Evolutionary conservation across 345 rosid genomes (phyloP).

Genomic region (Eucalyptus albens): DNA sequence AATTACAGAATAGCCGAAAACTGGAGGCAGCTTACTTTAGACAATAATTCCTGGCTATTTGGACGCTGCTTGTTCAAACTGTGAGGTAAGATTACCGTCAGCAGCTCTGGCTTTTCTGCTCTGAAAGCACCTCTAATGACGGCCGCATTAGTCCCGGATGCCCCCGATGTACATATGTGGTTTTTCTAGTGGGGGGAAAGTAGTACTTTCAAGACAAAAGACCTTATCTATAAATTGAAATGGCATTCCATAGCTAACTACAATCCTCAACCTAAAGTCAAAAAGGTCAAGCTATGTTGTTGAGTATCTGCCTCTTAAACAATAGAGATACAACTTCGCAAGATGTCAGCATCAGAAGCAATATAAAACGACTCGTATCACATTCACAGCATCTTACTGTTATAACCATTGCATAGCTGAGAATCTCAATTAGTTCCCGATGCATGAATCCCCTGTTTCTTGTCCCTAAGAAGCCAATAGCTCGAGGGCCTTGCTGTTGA

Average conservation of each 20-base stretch:
- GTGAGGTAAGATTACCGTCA: constrained; percentile 88
- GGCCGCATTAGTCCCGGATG: constrained; percentile 98
- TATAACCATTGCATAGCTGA: too few species aligned
- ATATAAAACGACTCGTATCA: too few species aligned
- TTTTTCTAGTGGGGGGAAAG: constrained; percentile 62
- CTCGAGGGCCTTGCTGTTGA: too few species aligned
- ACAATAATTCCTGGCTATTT: too few species aligned
- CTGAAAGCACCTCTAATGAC: constrained; percentile 96
- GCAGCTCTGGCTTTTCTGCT: constrained; percentile 88
- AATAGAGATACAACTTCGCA: background rate
- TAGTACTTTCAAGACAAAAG: background rate
- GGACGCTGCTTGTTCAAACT: constrained; percentile 9
- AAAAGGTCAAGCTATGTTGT: background rate
- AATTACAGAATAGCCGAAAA: too few species aligned
- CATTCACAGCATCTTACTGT: too few species aligned
- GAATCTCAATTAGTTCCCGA: too few species aligned
- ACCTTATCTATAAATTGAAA: background rate
- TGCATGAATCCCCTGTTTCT: too few species aligned
- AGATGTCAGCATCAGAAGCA: background rate
- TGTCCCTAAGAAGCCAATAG: too few species aligned
- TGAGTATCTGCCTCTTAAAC: background rate
- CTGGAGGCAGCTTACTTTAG: too few species aligned
- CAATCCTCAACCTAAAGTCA: background rate
- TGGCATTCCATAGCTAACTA: too few species aligned
- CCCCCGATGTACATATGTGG: constrained; percentile 91